These are phyloP conservation scores for Phytophthora rubi DNA, from an alignment of 352 stramenopile species.

Conservation along the genomic window DNA sequence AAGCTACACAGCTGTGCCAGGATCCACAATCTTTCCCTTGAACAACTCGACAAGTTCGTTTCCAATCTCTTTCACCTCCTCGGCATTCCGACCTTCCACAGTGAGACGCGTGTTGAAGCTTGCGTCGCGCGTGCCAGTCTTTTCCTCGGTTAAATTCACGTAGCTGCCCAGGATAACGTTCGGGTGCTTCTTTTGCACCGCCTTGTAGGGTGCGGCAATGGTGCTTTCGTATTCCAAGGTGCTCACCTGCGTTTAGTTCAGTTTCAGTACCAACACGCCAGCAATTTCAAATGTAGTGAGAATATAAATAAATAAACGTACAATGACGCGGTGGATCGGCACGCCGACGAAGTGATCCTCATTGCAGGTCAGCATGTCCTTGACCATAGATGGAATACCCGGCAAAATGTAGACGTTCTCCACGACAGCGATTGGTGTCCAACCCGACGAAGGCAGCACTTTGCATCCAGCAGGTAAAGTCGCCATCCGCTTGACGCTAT, in stretches of 20 bases:
- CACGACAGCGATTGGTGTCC: slow-evolving; percentile 73
- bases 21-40: slow-evolving; percentile 7
- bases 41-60: not conserved
- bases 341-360: slow-evolving; percentile 79
- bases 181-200: slow-evolving; percentile 64
- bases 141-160: slow-evolving; percentile 68
- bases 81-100: slow-evolving; percentile 49
- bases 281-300: not conserved
- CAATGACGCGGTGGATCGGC: slow-evolving; percentile 76
- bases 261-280: not conserved
- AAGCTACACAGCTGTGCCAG: slow-evolving; percentile 1
- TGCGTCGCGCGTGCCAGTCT: slow-evolving; percentile 49
- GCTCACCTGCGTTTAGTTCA: slow-evolving; percentile 44
- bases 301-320: slow-evolving; percentile 32
- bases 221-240: slow-evolving; percentile 67
- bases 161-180: slow-evolving; percentile 81
- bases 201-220: slow-evolving; percentile 59
- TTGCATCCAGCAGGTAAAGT: slow-evolving; percentile 64
- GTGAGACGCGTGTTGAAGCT: slow-evolving; percentile 71
- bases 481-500: slow-evolving; percentile 74
- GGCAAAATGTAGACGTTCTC: slow-evolving; percentile 86
- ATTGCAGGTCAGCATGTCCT: slow-evolving; percentile 79
- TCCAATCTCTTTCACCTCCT: slow-evolving; percentile 40
- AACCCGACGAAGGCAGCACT: slow-evolving; percentile 52
- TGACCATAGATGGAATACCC: slow-evolving; percentile 76